Conservation (phyloP, 2,329 filamentous ascomycete genomes). For the Sordariomycetes sp. region DNA sequence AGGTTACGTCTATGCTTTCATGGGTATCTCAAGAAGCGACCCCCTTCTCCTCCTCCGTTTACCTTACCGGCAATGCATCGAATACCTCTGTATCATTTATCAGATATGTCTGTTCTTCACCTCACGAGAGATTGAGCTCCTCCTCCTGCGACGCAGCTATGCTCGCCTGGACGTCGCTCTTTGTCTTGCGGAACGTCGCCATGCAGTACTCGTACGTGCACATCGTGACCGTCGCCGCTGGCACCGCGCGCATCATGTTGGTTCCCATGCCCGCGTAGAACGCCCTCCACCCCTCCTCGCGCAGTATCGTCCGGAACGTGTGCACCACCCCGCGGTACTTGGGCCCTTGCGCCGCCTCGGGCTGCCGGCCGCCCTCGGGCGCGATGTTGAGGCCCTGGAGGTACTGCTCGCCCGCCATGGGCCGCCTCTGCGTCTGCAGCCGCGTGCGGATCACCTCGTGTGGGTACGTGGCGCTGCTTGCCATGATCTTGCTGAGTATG, state of each 20-base stretch:
- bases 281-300: conserved; percentile 87
- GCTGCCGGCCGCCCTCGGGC: conserved; percentile 16
- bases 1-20: conserved; percentile 2
- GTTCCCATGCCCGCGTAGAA: conserved; percentile 97
- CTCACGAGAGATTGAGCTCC: background rate
- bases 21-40: conserved; percentile 3
- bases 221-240: conserved; percentile 94
- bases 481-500: conserved; percentile 85
- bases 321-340: conserved; percentile 68
- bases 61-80: background rate
- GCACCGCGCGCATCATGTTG: conserved; percentile 92
- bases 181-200: conserved; percentile 32
- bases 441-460: conserved; percentile 93
- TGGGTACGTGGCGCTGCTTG: conserved; percentile 90
- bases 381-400: conserved; percentile 35
- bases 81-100: background rate
- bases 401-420: conserved; percentile 40
- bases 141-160: conserved; percentile 6
- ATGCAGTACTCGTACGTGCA: conserved; percentile 81
- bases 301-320: conserved; percentile 73
- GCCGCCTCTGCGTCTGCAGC: conserved; percentile 82
- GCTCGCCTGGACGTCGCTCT: conserved; percentile 23
- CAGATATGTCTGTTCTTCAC: background rate
- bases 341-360: conserved; percentile 17
- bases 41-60: background rate